A percentile compares a stretch with the other conserved stretches of the same genome.
Evolutionary conservation across 768 basidiomycete genomes (phyloP).

Genomic region (Hygrocybe coccinea): DNA sequence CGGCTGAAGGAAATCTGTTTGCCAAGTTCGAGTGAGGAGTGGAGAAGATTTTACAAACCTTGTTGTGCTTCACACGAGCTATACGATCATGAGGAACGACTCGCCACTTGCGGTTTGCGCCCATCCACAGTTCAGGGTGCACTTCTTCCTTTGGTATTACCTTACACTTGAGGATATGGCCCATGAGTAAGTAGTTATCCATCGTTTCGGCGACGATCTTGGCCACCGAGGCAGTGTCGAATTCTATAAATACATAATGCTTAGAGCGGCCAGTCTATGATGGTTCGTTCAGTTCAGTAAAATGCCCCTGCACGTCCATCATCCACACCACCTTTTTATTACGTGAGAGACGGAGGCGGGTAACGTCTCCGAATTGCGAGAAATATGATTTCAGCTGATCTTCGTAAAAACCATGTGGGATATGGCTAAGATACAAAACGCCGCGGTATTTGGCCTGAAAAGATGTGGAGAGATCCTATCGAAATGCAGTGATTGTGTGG

Average conservation of each 20-base stretch:
- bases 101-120: slow-evolving; percentile 92
- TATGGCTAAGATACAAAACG: slow-evolving; percentile 81
- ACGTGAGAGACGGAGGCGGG: slow-evolving; percentile 82
- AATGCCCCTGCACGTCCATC: not conserved
- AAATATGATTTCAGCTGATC: slow-evolving; percentile 91
- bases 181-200: slow-evolving; percentile 96
- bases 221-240: slow-evolving; percentile 82
- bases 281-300: not conserved
- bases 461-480: not conserved
- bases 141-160: slow-evolving; percentile 84
- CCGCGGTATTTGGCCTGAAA: slow-evolving; percentile 64
- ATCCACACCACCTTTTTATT: slow-evolving; percentile 92
- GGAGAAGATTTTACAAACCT: slow-evolving; percentile 43
- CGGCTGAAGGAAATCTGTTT: slow-evolving; percentile 37
- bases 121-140: slow-evolving; percentile 92
- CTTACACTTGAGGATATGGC: slow-evolving; percentile 89
- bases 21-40: not conserved
- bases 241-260: slow-evolving; percentile 96
- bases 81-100: slow-evolving; percentile 69
- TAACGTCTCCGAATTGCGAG: slow-evolving; percentile 88
- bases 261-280: slow-evolving; percentile 95
- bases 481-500: not conserved
- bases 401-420: slow-evolving; percentile 98
- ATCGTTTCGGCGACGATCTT: slow-evolving; percentile 96
- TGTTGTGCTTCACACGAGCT: slow-evolving; percentile 72